Evolutionary conservation across 2,329 filamentous ascomycete genomes (phyloP).

Genomic region (Fusarium citri): DNA sequence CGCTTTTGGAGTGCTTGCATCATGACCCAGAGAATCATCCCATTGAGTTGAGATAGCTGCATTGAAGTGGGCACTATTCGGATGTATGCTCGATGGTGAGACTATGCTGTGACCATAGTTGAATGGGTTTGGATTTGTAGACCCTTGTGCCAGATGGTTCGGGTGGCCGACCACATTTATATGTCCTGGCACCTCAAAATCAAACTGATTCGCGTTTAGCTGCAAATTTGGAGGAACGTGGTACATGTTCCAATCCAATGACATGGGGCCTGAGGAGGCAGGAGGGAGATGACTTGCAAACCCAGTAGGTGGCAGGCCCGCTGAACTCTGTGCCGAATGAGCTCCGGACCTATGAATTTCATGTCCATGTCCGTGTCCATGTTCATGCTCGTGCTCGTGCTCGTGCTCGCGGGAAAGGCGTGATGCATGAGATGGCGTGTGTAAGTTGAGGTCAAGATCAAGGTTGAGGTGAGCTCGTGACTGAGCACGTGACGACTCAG

Average conservation of each 20-base stretch:
- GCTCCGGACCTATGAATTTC: slow-evolving; percentile 8
- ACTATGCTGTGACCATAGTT: slow-evolving; percentile 38
- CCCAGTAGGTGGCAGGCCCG: slow-evolving; percentile 18
- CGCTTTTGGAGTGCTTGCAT: slow-evolving; percentile 42
- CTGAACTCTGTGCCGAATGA: slow-evolving; percentile 32
- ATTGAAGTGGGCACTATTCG: slow-evolving; percentile 35
- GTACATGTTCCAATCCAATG: slow-evolving; percentile 44
- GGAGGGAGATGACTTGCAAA: slow-evolving; percentile 35
- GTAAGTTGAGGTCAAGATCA: slow-evolving; percentile 41
- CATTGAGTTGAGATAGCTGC: slow-evolving; percentile 29
- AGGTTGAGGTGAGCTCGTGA: slow-evolving; percentile 37
- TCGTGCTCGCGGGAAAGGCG: slow-evolving; percentile 21
- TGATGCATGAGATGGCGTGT: slow-evolving; percentile 24
- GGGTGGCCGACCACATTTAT: slow-evolving; percentile 35
- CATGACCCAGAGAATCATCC: slow-evolving; percentile 41
- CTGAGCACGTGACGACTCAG: slow-evolving; percentile 36
- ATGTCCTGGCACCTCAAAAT: slow-evolving; percentile 41
- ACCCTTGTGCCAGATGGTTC: slow-evolving; percentile 33
- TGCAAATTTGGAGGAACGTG: slow-evolving; percentile 27
- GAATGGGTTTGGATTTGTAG: slow-evolving; percentile 31
- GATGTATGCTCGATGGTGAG: slow-evolving; percentile 44
- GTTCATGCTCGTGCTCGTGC: background rate
- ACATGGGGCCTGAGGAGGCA: slow-evolving; percentile 26
- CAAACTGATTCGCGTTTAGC: slow-evolving; percentile 38
- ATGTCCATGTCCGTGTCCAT: background rate